phyloP scores from a whole-genome alignment of 768 basidiomycete species.

The Cystofilobasidium bisporidii region DNA sequence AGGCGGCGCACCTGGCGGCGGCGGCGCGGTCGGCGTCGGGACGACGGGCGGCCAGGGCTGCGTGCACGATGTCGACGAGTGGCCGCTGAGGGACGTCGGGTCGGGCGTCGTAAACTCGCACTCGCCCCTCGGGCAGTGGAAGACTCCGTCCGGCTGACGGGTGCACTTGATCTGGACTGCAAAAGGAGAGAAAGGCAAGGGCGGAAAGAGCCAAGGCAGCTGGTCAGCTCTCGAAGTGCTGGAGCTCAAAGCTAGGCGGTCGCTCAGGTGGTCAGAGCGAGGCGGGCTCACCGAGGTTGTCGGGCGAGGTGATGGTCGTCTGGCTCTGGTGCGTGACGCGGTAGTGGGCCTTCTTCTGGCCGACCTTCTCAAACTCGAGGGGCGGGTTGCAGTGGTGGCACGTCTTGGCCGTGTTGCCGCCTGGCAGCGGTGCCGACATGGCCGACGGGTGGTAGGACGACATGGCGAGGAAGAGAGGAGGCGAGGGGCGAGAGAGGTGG shows the following conservation, averaged over 20 bases:
- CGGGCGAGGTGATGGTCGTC: constrained; percentile 8
- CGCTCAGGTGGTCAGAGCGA: neutral
- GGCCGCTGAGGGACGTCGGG: constrained; percentile 3
- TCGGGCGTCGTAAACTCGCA: constrained; percentile 4
- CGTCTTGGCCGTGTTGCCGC: neutral
- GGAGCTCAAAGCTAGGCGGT: neutral
- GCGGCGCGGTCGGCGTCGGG: neutral
- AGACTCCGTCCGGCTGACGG: neutral
- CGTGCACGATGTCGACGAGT: neutral
- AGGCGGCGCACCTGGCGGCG: neutral
- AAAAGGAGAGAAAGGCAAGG: neutral
- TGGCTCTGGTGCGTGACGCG: neutral
- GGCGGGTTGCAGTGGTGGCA: neutral
- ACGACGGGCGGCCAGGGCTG: neutral
- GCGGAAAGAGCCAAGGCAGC: too few relatives aligned
- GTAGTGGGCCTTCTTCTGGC: constrained; percentile 6
- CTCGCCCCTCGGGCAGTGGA: constrained; percentile 1
- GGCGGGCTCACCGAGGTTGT: neutral
- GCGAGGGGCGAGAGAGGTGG: too few relatives aligned
- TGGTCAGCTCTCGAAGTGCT: too few relatives aligned
- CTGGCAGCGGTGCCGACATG: neutral
- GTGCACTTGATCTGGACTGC: constrained; percentile 6
- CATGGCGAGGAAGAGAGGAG: neutral
- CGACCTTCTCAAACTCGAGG: neutral
- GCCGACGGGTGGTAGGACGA: neutral